phyloP scores from a whole-genome alignment of 78 protist species.

The Mastigamoeba balamuthi region DNA sequence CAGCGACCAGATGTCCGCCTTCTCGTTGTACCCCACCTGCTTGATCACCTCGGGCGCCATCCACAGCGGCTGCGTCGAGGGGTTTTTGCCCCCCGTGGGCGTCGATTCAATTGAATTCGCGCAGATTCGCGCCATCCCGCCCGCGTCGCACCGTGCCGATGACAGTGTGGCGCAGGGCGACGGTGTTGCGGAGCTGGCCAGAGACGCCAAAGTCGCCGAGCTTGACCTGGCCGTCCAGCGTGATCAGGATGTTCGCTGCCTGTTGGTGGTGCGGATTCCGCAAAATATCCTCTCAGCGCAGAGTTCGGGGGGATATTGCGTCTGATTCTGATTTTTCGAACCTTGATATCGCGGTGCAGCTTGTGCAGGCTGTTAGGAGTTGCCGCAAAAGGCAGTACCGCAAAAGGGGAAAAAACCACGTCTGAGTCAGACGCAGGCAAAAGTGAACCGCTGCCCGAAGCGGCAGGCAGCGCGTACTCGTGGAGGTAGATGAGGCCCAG shows the following conservation, averaged over 20 bases:
- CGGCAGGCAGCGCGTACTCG: too few species aligned
- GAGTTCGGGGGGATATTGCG: neutral
- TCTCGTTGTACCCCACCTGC: conserved; percentile 36
- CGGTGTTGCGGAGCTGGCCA: conserved; percentile 50
- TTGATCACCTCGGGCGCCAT: conserved; percentile 69
- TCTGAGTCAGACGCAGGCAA: neutral
- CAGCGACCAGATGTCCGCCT: conserved; percentile 78
- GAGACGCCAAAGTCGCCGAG: conserved; percentile 62
- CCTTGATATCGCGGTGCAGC: conserved; percentile 95
- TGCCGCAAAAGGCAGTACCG: neutral
- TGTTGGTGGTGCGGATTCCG: neutral
- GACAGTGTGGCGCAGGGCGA: conserved; percentile 70
- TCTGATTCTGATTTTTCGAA: neutral
- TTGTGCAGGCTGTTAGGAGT: conserved; percentile 30
- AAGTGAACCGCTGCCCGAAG: too few species aligned
- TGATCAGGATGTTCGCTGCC: conserved; percentile 81
- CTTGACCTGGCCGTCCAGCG: conserved; percentile 79
- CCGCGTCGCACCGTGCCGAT: conserved; percentile 88
- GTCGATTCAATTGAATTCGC: neutral
- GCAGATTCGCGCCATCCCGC: neutral
- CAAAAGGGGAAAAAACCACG: neutral
- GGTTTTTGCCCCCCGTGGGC: neutral
- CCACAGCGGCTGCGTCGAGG: neutral
- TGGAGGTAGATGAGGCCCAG: conserved; percentile 40
- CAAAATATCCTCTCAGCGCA: neutral